Evolutionary conservation across 2,329 filamentous ascomycete genomes (phyloP).

Genomic region (Penicillium sp.): DNA sequence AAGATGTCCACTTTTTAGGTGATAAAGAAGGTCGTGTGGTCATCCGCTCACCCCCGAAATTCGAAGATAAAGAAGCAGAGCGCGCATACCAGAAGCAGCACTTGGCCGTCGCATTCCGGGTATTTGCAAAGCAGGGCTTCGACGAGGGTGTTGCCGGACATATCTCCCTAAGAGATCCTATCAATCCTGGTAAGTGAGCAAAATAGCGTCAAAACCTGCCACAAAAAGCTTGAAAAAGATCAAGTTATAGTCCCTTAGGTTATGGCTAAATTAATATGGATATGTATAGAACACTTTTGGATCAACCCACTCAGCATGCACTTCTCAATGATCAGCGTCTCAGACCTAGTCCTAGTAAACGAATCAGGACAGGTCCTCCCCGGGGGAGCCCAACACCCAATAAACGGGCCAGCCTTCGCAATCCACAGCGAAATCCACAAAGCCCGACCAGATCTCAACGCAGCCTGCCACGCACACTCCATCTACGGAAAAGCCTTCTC

Average conservation of each 20-base stretch:
- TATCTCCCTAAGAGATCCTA: slow-evolving; percentile 67
- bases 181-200: not conserved
- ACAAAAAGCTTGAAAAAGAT: no score
- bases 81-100: slow-evolving; percentile 60
- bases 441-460: slow-evolving; percentile 57
- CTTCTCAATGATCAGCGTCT: slow-evolving; percentile 56
- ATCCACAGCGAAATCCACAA: slow-evolving; percentile 49
- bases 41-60: not conserved
- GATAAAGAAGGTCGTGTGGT: not conserved
- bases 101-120: slow-evolving; percentile 67
- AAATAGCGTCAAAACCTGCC: rapidly evolving
- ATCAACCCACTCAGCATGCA: slow-evolving; percentile 67
- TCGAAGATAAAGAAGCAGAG: slow-evolving; percentile 34
- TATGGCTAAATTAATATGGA: not conserved
- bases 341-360: slow-evolving; percentile 47
- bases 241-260: no score
- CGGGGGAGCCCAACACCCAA: slow-evolving; percentile 36
- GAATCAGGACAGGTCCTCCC: slow-evolving; percentile 43
- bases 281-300: slow-evolving; percentile 26
- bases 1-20: not conserved
- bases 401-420: slow-evolving; percentile 50
- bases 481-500: slow-evolving; percentile 50
- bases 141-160: slow-evolving; percentile 69
- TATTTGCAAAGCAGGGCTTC: slow-evolving; percentile 65
- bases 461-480: slow-evolving; percentile 48